Conservation (phyloP, 1,139 yeast species). For the Nakaseomyces bracarensis region DNA sequence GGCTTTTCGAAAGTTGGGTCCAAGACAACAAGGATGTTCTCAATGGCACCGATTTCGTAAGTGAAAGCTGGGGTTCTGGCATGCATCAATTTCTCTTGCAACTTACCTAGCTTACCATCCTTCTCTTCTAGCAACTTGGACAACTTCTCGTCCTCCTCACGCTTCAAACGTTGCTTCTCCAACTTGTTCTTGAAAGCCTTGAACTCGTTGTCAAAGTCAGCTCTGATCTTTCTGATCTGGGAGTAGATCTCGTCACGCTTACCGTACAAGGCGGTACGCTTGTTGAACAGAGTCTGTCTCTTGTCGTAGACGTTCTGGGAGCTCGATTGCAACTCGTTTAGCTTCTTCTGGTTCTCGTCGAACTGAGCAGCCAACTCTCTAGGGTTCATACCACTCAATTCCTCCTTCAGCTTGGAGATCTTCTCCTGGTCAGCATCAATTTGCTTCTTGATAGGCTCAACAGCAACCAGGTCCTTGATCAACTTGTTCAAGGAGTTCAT, state of each 20-base stretch:
- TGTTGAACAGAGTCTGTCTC: slow-evolving; percentile 53
- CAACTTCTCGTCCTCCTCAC: slow-evolving; percentile 59
- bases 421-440: slow-evolving; percentile 76
- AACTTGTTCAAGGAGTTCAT: slow-evolving; percentile 76
- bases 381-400: slow-evolving; percentile 54
- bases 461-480: slow-evolving; percentile 66
- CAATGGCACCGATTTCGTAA: slow-evolving; percentile 63
- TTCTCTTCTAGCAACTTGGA: slow-evolving; percentile 50
- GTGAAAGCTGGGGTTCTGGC: slow-evolving; percentile 85
- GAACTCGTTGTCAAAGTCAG: slow-evolving; percentile 63
- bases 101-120: slow-evolving; percentile 52
- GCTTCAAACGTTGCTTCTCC: slow-evolving; percentile 60
- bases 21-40: slow-evolving; percentile 59
- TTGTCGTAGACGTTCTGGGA: slow-evolving; percentile 61
- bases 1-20: slow-evolving; percentile 75
- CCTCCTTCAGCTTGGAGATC: slow-evolving; percentile 66
- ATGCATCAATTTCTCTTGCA: slow-evolving; percentile 55
- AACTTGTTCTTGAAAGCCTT: slow-evolving; percentile 62
- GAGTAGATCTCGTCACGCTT: slow-evolving; percentile 62
- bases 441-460: slow-evolving; percentile 67
- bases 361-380: slow-evolving; percentile 48
- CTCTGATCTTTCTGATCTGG: slow-evolving; percentile 54
- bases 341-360: slow-evolving; percentile 49
- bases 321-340: slow-evolving; percentile 52
- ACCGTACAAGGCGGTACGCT: slow-evolving; percentile 61